Evolutionary conservation across 768 basidiomycete genomes (phyloP), one percentile per base, ranked within the genome.

Genomic region (Fomitopsis serialis): DNA sequence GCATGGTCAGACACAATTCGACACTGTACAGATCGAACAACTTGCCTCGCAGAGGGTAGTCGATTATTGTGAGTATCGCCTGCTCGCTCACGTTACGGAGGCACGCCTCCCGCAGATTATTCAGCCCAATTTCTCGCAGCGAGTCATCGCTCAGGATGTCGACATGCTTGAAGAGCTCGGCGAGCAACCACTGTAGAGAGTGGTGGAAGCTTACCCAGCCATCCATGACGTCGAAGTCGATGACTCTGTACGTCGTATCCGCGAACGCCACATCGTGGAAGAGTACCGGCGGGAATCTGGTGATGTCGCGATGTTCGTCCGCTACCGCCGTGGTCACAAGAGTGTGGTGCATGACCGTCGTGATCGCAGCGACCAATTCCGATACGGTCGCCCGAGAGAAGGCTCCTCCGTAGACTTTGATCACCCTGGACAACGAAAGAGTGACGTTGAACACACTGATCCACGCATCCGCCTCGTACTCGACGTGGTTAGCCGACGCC

Each of bases 381-480:
- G 78, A 72, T 0, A 78, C 68, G 0, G 75, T 76, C 1, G 82
- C 76, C 46, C 74, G 73, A n/a, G 77, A 69, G 64, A 87, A 96
- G 0, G 89, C 87, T 59, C 90, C 89, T 6, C 94, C 95, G 56
- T 92, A 91, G 1, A 87, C 86, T 64, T 92, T 90, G 73, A 92
- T 90, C 37, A 92, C 83, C 42, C 92, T 84, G 6, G 89, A 88
- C 23, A 99, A 72, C 32, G 92, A 94, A 10, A 96, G 80, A 6
- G 93, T 94, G 22, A 98, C 88, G 60, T 95, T 94, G 70, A 98
- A 98, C 13, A 97, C 92, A 61, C 87, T 90, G 57, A 97, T 92
- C 96, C 95, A 97, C 19, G 88, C 87, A 59, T 99, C 97, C 27
- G 89, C 88, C 72, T 99, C 97, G 71, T 90, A 99, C 68, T 98